Evolutionary conservation across 129 eudicot genomes (phyloP).

Genomic region (Apium graveolens): DNA sequence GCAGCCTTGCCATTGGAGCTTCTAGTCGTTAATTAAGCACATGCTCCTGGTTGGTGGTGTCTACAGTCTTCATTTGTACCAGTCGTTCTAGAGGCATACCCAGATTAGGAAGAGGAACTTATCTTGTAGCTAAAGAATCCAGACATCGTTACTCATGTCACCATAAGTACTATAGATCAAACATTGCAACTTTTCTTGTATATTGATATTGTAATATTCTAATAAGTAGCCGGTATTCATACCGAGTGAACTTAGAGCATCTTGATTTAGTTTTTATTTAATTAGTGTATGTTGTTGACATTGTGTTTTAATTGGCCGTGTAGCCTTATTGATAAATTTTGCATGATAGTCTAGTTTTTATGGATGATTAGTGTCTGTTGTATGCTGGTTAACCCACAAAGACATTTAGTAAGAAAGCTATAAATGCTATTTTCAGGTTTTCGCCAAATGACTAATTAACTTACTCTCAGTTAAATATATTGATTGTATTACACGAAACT

Average conservation of each 20-base stretch:
- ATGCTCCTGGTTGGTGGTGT: not conserved
- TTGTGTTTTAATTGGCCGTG: too few species aligned
- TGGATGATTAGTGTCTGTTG: not conserved
- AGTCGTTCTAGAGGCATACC: not conserved
- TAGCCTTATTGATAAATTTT: too few species aligned
- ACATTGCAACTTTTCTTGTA: not conserved
- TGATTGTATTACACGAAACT: too few species aligned
- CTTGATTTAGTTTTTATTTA: too few species aligned
- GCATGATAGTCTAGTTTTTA: not conserved
- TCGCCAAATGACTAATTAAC: too few species aligned
- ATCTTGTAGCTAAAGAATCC: not conserved
- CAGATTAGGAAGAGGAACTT: not conserved
- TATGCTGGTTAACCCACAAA: not conserved
- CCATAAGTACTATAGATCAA: not conserved
- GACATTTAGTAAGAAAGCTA: not conserved
- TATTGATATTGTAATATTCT: not conserved
- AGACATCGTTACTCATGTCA: not conserved
- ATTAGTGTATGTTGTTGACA: not conserved
- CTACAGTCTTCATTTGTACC: not conserved
- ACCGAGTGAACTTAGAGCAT: not conserved
- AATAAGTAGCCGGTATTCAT: not conserved
- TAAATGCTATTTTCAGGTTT: not conserved
- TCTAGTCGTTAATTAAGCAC: constrained; percentile 30
- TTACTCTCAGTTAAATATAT: too few species aligned
- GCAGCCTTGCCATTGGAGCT: constrained; percentile 77